Percentiles rank a stretch among this genome's conserved stretches.
These are phyloP conservation scores for Plasmodium cynomolgi DNA, from an alignment of 169 alveolate species.

Conservation along the genomic window DNA sequence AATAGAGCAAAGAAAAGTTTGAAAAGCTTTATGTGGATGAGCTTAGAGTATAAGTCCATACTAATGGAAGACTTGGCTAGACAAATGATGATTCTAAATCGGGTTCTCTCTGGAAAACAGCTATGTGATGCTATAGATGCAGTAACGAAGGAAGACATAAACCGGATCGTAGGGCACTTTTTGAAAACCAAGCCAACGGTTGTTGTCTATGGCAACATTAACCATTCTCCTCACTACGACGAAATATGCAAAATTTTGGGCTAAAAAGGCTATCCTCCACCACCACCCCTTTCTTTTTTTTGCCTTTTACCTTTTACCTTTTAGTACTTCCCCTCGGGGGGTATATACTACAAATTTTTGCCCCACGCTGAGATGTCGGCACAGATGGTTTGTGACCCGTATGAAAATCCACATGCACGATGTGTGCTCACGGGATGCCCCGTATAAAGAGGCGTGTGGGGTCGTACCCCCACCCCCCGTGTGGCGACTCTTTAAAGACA, in stretches of 20 bases:
- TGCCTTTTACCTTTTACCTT: not conserved
- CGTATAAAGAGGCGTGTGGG: not conserved
- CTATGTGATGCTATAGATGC: slow-evolving; percentile 85
- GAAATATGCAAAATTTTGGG: slow-evolving; percentile 77
- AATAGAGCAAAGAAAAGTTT: slow-evolving; percentile 88
- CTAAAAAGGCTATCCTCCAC: not conserved
- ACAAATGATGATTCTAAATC: slow-evolving; percentile 85
- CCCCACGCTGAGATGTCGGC: not conserved
- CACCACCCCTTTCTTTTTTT: not conserved
- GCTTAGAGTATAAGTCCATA: slow-evolving; percentile 85
- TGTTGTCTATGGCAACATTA: slow-evolving; percentile 86
- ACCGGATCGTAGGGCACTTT: slow-evolving; percentile 78
- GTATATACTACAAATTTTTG: not conserved
- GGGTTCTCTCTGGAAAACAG: slow-evolving; percentile 81
- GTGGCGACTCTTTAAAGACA: not conserved
- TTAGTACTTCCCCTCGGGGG: not conserved
- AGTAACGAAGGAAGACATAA: slow-evolving; percentile 81
- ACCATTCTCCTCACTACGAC: slow-evolving; percentile 86
- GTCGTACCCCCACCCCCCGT: not conserved
- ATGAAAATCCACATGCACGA: not conserved
- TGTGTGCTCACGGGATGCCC: not conserved
- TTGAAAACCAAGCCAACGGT: slow-evolving; percentile 83
- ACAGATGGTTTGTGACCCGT: not conserved
- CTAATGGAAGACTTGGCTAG: slow-evolving; percentile 89
- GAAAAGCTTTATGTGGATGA: slow-evolving; percentile 85